phyloP scores from a whole-genome alignment of 2,329 filamentous ascomycete species.

The Moelleriella libera region DNA sequence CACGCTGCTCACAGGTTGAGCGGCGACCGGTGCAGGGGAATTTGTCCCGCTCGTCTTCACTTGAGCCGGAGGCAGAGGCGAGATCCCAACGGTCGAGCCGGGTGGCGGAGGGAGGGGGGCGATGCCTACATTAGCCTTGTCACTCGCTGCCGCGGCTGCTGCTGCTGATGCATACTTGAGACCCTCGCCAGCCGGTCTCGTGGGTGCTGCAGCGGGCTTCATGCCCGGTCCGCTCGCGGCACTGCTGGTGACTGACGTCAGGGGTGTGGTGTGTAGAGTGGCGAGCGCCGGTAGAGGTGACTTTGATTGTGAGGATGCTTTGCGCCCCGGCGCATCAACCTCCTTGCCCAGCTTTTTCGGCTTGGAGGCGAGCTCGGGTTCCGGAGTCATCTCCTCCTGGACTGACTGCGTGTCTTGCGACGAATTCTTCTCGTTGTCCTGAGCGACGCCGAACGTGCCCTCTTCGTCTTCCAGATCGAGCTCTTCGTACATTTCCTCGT shows the following conservation, averaged over 20 bases:
- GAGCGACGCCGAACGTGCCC: constrained; percentile 66
- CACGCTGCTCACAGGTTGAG: constrained; percentile 24
- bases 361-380: constrained; percentile 35
- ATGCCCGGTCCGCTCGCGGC: constrained; percentile 46
- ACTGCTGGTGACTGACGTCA: constrained; percentile 47
- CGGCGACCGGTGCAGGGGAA: constrained; percentile 34
- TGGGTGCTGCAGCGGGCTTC: constrained; percentile 85
- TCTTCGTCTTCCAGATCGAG: constrained; percentile 87
- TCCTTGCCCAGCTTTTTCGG: constrained; percentile 48
- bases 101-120: constrained; percentile 86
- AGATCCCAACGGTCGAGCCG: constrained; percentile 34
- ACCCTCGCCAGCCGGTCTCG: constrained; percentile 73
- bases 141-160: constrained; percentile 79
- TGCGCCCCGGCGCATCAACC: constrained; percentile 39
- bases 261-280: constrained; percentile 61
- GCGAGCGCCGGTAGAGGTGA: constrained; percentile 87
- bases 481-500: constrained; percentile 92
- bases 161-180: constrained; percentile 96
- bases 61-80: constrained; percentile 34
- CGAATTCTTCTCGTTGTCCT: constrained; percentile 76
- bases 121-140: constrained; percentile 81
- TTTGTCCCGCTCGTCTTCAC: constrained; percentile 37
- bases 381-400: constrained; percentile 60
- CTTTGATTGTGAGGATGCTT: constrained; percentile 82
- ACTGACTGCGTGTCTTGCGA: constrained; percentile 90